These are phyloP conservation scores for Tausonia pullulans DNA, from an alignment of 1,284 basidiomycete species.

Conservation along the genomic window DNA sequence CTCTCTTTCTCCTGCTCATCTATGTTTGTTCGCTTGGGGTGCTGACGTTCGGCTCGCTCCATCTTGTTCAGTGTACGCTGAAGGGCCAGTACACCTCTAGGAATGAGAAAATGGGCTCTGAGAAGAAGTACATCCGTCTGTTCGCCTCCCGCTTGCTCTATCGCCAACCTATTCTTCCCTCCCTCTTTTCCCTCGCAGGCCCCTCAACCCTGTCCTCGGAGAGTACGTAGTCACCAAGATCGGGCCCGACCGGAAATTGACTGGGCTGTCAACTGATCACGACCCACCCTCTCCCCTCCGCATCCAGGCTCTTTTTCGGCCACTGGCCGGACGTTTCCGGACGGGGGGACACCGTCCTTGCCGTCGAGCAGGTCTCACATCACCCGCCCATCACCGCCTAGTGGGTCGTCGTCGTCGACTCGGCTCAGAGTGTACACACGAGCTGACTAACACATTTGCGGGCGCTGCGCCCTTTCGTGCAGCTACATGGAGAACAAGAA, in stretches of 20 bases:
- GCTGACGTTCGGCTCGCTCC: background rate
- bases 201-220: constrained; percentile 89
- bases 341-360: constrained; percentile 71
- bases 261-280: background rate
- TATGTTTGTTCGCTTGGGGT: background rate
- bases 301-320: constrained; percentile 70
- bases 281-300: background rate
- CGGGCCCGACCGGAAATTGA: background rate
- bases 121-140: constrained; percentile 66
- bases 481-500: constrained; percentile 66
- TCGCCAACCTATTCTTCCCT: constrained; percentile 15
- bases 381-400: constrained; percentile 68
- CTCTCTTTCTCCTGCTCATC: background rate
- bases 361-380: constrained; percentile 96
- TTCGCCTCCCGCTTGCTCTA: constrained; percentile 2
- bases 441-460: too few species aligned
- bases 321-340: constrained; percentile 69
- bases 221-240: constrained; percentile 46
- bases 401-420: constrained; percentile 15
- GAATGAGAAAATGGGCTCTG: constrained; percentile 85
- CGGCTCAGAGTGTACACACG: background rate
- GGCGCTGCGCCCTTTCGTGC: background rate
- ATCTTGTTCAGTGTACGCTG: constrained; percentile 53
- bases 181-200: constrained; percentile 40
- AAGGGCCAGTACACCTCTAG: constrained; percentile 91